Evolutionary conservation across 1,284 basidiomycete genomes (phyloP).

Genomic region (Stereum hirsutum): DNA sequence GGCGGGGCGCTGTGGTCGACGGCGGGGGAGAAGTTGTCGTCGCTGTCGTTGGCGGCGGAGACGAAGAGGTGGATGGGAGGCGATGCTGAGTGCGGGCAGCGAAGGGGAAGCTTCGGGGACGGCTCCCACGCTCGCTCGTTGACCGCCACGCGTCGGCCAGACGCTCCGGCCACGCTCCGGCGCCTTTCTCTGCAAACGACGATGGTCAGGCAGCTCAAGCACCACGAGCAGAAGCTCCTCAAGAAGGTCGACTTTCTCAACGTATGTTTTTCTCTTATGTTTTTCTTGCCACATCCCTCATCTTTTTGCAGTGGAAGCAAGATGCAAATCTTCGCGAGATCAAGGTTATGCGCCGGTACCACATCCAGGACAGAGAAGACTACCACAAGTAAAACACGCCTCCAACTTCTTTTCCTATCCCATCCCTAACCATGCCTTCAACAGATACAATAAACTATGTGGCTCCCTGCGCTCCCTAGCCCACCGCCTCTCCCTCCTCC

Average conservation of each 20-base stretch:
- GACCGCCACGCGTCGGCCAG: conserved; percentile 3
- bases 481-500: conserved; percentile 82
- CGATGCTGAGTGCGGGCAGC: conserved; percentile 12
- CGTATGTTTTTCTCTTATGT: conserved; percentile 34
- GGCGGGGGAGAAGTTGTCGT: conserved; percentile 7
- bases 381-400: conserved; percentile 74
- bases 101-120: conserved; percentile 17
- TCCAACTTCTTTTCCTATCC: conserved; percentile 4
- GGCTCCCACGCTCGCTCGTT: conserved; percentile 6
- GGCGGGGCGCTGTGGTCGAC: neutral
- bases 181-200: neutral
- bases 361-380: conserved; percentile 91
- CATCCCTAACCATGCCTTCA: conserved; percentile 9
- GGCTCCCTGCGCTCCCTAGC: conserved; percentile 83
- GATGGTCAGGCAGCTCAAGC: conserved; percentile 86
- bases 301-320: conserved; percentile 79
- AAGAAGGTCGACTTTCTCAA: conserved; percentile 94
- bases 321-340: conserved; percentile 90
- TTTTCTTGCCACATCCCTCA: conserved; percentile 1
- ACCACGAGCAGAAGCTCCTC: conserved; percentile 90
- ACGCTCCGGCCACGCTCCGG: conserved; percentile 1
- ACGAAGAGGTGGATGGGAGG: conserved; percentile 11
- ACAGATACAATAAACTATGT: conserved; percentile 91
- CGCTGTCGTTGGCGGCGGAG: conserved; percentile 11
- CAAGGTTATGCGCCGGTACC: conserved; percentile 93